phyloP scores from a whole-genome alignment of 1,139 yeast genomes.

The Blastobotrys buckinghamii region DNA sequence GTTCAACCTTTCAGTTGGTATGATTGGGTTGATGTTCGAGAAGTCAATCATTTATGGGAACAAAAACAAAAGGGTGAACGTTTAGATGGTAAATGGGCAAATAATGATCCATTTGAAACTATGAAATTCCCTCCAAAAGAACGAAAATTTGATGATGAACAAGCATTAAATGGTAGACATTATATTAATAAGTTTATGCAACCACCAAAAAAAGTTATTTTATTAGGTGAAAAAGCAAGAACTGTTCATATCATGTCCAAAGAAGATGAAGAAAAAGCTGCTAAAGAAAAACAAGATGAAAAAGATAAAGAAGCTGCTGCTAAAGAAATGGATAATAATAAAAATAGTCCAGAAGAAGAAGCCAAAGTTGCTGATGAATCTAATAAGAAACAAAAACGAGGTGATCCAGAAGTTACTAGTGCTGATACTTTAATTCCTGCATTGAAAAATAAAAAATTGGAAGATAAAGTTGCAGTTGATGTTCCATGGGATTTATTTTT shows the following conservation, averaged over 20 bases:
- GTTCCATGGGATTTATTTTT: conserved; percentile 18
- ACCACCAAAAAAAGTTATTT: conserved; percentile 26
- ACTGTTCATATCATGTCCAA: conserved; percentile 1
- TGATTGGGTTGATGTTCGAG: conserved; percentile 28
- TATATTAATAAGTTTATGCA: conserved; percentile 24
- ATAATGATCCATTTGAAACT: conserved; percentile 13
- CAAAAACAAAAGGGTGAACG: conserved; percentile 5
- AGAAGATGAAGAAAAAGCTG: neutral
- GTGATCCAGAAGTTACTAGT: conserved; percentile 1
- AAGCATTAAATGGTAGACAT: conserved; percentile 27
- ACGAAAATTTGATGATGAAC: conserved; percentile 22
- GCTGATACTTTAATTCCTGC: conserved; percentile 15
- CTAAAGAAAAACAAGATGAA: neutral
- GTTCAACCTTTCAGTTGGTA: conserved; percentile 24
- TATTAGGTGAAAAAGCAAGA: conserved; percentile 15
- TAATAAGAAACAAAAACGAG: conserved; percentile 7
- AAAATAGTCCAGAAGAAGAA: conserved; percentile 5
- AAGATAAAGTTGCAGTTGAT: conserved; percentile 19
- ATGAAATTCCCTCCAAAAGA: conserved; percentile 16
- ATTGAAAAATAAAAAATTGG: conserved; percentile 9
- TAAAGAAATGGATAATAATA: conserved; percentile 6
- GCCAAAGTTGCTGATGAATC: neutral
- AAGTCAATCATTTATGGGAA: conserved; percentile 17
- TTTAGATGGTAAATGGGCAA: conserved; percentile 12
- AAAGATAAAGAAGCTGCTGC: neutral